phyloP scores from a whole-genome alignment of 352 stramenopile species.

The Peronospora farinosa region DNA sequence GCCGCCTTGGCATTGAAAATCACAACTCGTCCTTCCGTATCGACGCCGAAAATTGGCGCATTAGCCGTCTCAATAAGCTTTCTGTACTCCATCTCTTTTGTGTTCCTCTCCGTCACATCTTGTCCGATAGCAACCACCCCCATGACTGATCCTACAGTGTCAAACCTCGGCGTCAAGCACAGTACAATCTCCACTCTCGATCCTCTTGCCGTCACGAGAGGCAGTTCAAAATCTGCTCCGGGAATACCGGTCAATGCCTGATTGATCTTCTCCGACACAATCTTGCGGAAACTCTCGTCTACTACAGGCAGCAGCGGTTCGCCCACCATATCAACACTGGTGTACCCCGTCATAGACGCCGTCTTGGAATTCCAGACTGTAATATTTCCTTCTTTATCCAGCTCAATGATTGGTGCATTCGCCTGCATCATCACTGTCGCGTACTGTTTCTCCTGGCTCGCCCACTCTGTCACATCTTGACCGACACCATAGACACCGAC shows the following conservation, averaged over 20 bases:
- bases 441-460: conserved; percentile 56
- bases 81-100: conserved; percentile 66
- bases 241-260: conserved; percentile 41
- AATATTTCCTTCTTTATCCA: conserved; percentile 66
- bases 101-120: conserved; percentile 58
- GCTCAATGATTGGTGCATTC: conserved; percentile 73
- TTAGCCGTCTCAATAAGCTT: conserved; percentile 88
- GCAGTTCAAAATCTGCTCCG: conserved; percentile 47
- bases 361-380: conserved; percentile 66
- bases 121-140: conserved; percentile 60
- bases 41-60: conserved; percentile 82
- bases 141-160: conserved; percentile 33
- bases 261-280: conserved; percentile 47
- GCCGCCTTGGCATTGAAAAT: conserved; percentile 84
- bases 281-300: conserved; percentile 39
- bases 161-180: conserved; percentile 50
- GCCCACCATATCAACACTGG: conserved; percentile 45
- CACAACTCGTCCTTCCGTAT: conserved; percentile 40
- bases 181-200: conserved; percentile 50
- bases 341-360: conserved; percentile 47
- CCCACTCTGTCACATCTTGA: conserved; percentile 49
- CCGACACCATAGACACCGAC: conserved; percentile 55
- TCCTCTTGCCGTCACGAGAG: conserved; percentile 41
- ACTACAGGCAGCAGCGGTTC: conserved; percentile 44
- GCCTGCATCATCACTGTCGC: conserved; percentile 67